Evolutionary conservation across 352 stramenopile species (phyloP).

Genomic region (Phytophthora europaea): DNA sequence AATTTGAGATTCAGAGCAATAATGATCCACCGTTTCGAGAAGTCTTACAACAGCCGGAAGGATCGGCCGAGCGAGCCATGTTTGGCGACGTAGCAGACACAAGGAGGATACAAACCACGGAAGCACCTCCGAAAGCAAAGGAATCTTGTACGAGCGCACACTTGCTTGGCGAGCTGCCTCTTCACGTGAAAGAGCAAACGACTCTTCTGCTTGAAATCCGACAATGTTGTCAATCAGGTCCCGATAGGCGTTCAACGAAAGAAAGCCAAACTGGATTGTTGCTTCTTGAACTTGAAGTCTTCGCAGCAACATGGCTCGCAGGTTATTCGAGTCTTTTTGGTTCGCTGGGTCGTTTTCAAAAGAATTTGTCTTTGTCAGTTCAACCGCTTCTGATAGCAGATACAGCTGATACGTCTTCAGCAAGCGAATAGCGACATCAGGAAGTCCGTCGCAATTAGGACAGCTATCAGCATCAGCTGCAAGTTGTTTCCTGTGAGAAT

Average conservation of each 20-base stretch:
- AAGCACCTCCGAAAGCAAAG: constrained; percentile 71
- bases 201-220: constrained; percentile 59
- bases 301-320: constrained; percentile 19
- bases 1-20: constrained; percentile 71
- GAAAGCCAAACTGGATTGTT: constrained; percentile 68
- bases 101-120: constrained; percentile 85
- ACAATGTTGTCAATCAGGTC: constrained; percentile 60
- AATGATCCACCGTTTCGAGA: constrained; percentile 74
- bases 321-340: constrained; percentile 16
- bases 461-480: constrained; percentile 12
- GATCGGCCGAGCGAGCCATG: constrained; percentile 79
- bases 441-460: constrained; percentile 31
- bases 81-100: constrained; percentile 84
- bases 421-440: constrained; percentile 52
- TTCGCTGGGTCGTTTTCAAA: constrained; percentile 10
- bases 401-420: constrained; percentile 85
- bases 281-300: constrained; percentile 77
- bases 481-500: constrained; percentile 32
- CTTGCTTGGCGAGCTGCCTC: constrained; percentile 42
- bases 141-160: constrained; percentile 51
- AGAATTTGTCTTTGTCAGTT: constrained; percentile 61
- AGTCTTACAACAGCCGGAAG: constrained; percentile 74
- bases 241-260: constrained; percentile 71
- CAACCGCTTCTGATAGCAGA: constrained; percentile 78
- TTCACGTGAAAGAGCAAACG: constrained; percentile 45